phyloP scores from a whole-genome alignment of 192 early-diverging fungal species.

The Backusella circina region DNA sequence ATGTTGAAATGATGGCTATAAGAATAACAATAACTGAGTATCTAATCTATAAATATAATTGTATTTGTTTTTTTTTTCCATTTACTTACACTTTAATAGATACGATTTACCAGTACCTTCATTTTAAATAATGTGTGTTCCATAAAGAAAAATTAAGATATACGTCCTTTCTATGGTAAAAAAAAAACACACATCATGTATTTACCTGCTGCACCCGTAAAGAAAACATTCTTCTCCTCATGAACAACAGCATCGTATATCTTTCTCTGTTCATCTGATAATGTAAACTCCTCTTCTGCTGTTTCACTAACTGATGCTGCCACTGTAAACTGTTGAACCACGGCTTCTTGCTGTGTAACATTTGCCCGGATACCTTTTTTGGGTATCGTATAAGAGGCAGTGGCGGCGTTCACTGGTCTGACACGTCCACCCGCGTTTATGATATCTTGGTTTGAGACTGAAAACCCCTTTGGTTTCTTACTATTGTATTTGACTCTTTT shows the following conservation, averaged over 20 bases:
- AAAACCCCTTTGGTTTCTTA: background rate
- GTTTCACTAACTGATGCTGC: background rate
- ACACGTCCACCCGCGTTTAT: background rate
- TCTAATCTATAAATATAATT: background rate
- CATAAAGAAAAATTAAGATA: background rate
- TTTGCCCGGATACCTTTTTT: background rate
- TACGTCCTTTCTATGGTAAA: background rate
- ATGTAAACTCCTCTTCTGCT: background rate
- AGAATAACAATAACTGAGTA: background rate
- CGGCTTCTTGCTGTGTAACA: background rate
- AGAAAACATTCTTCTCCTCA: conserved; percentile 54
- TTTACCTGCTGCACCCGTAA: conserved; percentile 64
- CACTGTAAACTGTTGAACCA: background rate
- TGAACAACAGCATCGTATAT: conserved; percentile 57
- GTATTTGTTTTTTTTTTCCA: background rate
- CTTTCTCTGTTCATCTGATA: conserved; percentile 52
- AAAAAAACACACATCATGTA: background rate
- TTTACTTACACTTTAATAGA: conserved; percentile 30
- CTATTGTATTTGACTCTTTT: background rate
- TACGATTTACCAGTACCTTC: conserved; percentile 51
- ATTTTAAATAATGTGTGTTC: background rate
- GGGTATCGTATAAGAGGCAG: background rate
- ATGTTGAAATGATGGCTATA: conserved; percentile 33
- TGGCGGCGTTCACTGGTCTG: background rate
- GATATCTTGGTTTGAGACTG: background rate